Conservation (phyloP, 2,329 filamentous ascomycete species). For the Penicillium sp. region DNA sequence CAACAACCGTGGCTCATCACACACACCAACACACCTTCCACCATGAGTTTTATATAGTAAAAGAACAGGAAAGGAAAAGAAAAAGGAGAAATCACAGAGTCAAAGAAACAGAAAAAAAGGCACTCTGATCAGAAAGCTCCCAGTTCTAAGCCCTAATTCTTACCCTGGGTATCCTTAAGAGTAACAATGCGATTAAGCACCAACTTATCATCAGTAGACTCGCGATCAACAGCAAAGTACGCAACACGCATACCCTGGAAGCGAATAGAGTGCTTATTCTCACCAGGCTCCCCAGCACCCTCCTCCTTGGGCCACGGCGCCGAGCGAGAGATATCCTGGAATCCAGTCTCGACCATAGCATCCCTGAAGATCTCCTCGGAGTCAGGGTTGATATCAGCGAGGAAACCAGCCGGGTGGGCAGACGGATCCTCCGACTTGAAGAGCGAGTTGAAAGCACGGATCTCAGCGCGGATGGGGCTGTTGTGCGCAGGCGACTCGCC, state of each 20-base stretch:
- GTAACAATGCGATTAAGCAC: slow-evolving; percentile 90
- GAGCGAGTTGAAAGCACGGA: slow-evolving; percentile 73
- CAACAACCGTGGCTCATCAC: slow-evolving; percentile 9
- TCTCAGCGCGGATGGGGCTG: slow-evolving; percentile 64
- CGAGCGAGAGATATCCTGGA: slow-evolving; percentile 68
- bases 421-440: slow-evolving; percentile 86
- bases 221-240: slow-evolving; percentile 62
- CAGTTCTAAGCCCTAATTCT: slow-evolving; percentile 20
- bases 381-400: slow-evolving; percentile 79
- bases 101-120: background rate
- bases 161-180: slow-evolving; percentile 64
- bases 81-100: background rate
- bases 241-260: slow-evolving; percentile 91
- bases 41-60: background rate
- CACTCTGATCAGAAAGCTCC: background rate
- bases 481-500: slow-evolving; percentile 62
- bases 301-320: slow-evolving; percentile 81
- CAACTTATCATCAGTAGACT: slow-evolving; percentile 74
- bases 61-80: background rate
- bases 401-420: slow-evolving; percentile 72
- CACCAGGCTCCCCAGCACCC: slow-evolving; percentile 48
- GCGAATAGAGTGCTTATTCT: slow-evolving; percentile 66
- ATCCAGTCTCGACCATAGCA: slow-evolving; percentile 78
- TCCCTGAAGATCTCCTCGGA: slow-evolving; percentile 76
- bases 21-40: background rate